phyloP scores from a whole-genome alignment of 176 grass and related monocot genomes.

The Avena sativa region DNA sequence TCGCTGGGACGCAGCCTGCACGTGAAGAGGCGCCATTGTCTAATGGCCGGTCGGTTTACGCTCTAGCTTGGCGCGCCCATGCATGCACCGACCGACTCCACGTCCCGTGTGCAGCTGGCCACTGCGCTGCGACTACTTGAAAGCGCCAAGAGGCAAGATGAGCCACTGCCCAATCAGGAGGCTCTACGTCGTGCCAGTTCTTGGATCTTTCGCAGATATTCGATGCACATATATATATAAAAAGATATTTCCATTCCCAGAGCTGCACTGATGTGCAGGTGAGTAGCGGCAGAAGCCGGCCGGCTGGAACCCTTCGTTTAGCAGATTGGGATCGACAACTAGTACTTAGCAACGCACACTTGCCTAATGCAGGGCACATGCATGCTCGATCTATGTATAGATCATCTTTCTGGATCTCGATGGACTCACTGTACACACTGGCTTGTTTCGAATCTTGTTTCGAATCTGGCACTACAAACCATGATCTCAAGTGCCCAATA shows the following conservation, averaged over 20 bases:
- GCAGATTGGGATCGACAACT: not conserved
- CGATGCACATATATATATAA: not conserved
- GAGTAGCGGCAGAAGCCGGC: not conserved
- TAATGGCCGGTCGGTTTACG: not conserved
- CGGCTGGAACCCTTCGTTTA: not conserved
- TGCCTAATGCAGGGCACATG: not conserved
- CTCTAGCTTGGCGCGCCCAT: not conserved
- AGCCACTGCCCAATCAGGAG: not conserved
- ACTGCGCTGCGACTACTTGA: slow-evolving; percentile 7
- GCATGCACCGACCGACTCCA: not conserved
- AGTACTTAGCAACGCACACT: not conserved
- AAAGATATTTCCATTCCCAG: slow-evolving; percentile 25
- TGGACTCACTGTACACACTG: too few species aligned
- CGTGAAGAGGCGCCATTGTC: slow-evolving; percentile 42
- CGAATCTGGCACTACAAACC: not conserved
- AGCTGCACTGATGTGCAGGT: not conserved
- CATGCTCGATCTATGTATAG: not conserved
- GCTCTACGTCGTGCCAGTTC: slow-evolving; percentile 4
- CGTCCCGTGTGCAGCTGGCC: slow-evolving; percentile 17
- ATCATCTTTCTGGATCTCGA: not conserved
- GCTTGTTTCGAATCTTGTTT: not conserved
- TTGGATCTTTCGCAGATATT: slow-evolving; percentile 39
- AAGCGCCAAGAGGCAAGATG: slow-evolving; percentile 36
- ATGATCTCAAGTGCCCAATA: not conserved
- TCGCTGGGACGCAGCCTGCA: not conserved